Percentiles rank a stretch among this genome's conserved stretches.
These are phyloP conservation scores for Plasmodium coatneyi DNA, from an alignment of 169 alveolate species.

Conservation along the genomic window DNA sequence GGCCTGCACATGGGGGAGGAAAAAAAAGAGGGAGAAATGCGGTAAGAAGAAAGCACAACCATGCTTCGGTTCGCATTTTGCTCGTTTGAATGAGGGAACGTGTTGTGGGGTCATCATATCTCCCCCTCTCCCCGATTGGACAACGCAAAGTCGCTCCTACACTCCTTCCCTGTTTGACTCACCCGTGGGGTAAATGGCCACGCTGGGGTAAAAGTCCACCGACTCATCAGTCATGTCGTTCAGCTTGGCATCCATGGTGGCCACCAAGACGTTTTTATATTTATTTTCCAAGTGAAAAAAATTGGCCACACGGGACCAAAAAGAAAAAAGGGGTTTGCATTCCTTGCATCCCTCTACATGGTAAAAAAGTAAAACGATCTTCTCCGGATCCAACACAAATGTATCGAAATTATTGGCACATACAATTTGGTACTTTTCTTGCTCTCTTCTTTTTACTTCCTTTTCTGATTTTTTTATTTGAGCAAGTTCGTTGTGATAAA, in stretches of 20 bases:
- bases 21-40: not conserved
- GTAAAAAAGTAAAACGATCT: conserved; percentile 40
- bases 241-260: conserved; percentile 71
- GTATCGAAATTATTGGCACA: conserved; percentile 62
- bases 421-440: conserved; percentile 32
- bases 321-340: conserved; percentile 46
- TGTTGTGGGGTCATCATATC: not conserved
- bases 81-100: not conserved
- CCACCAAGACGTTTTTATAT: conserved; percentile 47
- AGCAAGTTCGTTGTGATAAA: conserved; percentile 25
- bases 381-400: conserved; percentile 48
- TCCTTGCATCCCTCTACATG: conserved; percentile 73
- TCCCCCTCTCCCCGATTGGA: not conserved
- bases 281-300: conserved; percentile 49
- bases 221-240: conserved; percentile 68
- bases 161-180: not conserved
- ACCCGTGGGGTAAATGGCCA: conserved; percentile 66
- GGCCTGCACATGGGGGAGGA: conserved; percentile 3
- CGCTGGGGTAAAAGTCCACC: conserved; percentile 31
- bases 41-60: not conserved
- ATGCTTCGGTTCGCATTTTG: not conserved
- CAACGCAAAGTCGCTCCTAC: not conserved
- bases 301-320: conserved; percentile 45
- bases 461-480: conserved; percentile 27
- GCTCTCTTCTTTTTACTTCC: conserved; percentile 25